Conservation (phyloP, 148 eudicot species). For the Tetragonia tetragonoides region DNA sequence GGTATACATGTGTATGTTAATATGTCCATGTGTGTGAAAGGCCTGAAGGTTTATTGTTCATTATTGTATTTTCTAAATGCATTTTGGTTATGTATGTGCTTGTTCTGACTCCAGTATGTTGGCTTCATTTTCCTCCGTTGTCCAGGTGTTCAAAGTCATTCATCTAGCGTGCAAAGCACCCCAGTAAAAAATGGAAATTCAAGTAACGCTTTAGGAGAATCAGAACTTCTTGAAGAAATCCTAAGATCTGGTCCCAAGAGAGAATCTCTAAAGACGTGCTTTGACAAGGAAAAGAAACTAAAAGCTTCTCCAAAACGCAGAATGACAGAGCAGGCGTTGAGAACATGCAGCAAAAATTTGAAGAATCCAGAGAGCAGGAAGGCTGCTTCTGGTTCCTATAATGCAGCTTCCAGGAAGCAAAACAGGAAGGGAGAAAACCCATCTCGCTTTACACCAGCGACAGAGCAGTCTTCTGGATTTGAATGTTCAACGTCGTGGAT, state of each 20-base stretch:
- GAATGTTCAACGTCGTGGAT: conserved; percentile 46
- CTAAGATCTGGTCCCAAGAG: conserved; percentile 34
- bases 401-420: conserved; percentile 38
- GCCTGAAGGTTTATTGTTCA: not conserved
- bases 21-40: not conserved
- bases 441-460: conserved; percentile 25
- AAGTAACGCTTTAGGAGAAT: conserved; percentile 36
- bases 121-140: conserved; percentile 18
- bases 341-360: conserved; percentile 31
- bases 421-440: conserved; percentile 56
- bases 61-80: not conserved
- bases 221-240: conserved; percentile 28
- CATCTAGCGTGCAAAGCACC: conserved; percentile 45
- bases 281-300: conserved; percentile 36
- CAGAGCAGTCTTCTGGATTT: conserved; percentile 30
- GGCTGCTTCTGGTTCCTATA: conserved; percentile 28
- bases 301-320: conserved; percentile 31
- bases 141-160: conserved; percentile 45
- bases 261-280: conserved; percentile 29
- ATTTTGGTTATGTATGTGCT: not conserved
- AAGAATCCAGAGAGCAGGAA: conserved; percentile 45
- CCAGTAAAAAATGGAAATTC: conserved; percentile 29
- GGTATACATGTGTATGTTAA: not conserved
- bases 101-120: conserved; percentile 6
- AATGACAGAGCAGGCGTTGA: conserved; percentile 49